These are phyloP conservation scores for Herpotrichia juniperi DNA, from an alignment of 2,329 filamentous ascomycete genomes.

Conservation along the genomic window DNA sequence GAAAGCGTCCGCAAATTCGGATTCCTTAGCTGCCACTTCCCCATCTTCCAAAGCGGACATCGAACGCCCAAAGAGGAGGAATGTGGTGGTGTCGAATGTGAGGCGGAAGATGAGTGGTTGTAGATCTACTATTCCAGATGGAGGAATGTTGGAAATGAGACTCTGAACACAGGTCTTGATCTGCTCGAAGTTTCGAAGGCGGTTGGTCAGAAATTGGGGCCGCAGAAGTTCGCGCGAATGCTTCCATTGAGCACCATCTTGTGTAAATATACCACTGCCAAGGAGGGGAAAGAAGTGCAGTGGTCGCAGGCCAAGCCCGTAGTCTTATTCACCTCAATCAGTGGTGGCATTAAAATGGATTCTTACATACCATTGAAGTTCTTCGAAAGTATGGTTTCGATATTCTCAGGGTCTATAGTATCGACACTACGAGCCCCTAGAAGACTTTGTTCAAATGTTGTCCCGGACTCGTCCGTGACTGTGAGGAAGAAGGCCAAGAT, in stretches of 20 bases:
- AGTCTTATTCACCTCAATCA: no score
- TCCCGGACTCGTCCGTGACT: background rate
- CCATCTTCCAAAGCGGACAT: no score
- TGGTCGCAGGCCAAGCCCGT: slow-evolving; percentile 6
- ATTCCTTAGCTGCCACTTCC: no score
- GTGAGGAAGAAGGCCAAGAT: background rate
- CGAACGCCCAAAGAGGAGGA: no score
- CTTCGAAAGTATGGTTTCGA: slow-evolving; percentile 19
- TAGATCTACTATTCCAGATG: no score
- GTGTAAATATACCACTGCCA: slow-evolving; percentile 25
- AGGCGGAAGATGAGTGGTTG: no score
- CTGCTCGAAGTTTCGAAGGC: slow-evolving; percentile 13
- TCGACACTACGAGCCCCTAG: slow-evolving; percentile 13
- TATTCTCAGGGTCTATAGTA: slow-evolving; percentile 23
- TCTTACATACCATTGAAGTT: no score
- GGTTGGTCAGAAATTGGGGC: slow-evolving; percentile 32
- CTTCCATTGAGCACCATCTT: slow-evolving; percentile 31
- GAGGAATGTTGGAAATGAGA: no score
- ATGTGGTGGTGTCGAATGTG: no score
- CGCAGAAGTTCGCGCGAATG: slow-evolving; percentile 36
- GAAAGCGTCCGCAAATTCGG: no score
- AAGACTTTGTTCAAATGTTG: background rate
- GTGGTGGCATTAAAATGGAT: no score
- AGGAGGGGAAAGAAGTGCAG: slow-evolving; percentile 15
- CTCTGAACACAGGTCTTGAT: no score